Evolutionary conservation across 805 yeast genomes (phyloP), one percentile per base, ranked within the genome.

Genomic region (Candida peoriensis): DNA sequence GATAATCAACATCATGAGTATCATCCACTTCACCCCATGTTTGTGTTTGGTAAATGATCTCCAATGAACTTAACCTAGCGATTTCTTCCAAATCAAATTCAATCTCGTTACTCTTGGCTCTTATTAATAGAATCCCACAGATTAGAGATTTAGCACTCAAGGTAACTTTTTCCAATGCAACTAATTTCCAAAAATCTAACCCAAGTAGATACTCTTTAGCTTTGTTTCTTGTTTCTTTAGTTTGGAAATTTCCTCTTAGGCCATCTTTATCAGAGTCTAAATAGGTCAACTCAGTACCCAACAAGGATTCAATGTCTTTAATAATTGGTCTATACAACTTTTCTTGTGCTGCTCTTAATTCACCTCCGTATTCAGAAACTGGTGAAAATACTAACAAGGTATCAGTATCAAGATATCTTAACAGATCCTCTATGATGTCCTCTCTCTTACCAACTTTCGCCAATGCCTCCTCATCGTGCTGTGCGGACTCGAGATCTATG

Each of bases 11-110:
- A 57, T 93, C 98, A 55, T 93, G 98, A 3, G 97, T 87, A 54
- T 93, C 98, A 62, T 93, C 97, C 17, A 90, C 97, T 60, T 90
- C 97, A 21, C 98, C 98, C 98, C 98, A 93, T 52, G 79, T 73
- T 16, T 76, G 78, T 23, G 95, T 84, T 61, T 93, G 99, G 60
- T 74, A 75, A 22, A 81, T 77, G 11, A 80, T 79, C 54, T 93
- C 99, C 49, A 93, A 66, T 37, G 82, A 79, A 8, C 88, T 88
- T 38, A 82, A 73, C 49, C 76, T 76, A 2, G 89, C 81, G 25
- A 90, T 70, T 42, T 86, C 84, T 35, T 81, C 88, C 3, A 76
- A 44, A 34, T 63, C 58, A 41, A 43, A 73, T 10, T 24, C 8
- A 4, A 28, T 68, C 41, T 82, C 69, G 33, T 85, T 61, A 37